Percentiles rank a stretch among this genome's conserved stretches.
phyloP scores from a whole-genome alignment of 441 rosid genomes.

The Populus hybrid region DNA sequence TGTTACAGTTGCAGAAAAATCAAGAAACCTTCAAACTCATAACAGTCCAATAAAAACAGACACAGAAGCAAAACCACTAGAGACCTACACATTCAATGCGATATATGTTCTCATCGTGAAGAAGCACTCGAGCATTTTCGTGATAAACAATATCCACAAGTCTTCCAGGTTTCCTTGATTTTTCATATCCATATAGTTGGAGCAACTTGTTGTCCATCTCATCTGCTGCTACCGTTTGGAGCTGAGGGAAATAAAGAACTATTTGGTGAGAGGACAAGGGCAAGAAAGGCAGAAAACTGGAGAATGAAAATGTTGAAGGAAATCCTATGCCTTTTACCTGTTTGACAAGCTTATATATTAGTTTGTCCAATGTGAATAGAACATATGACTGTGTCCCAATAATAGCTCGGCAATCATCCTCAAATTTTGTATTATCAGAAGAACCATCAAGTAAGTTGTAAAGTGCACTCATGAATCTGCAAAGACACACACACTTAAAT shows the following conservation, averaged over 20 bases:
- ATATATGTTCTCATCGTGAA: conserved; percentile 86
- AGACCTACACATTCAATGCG: conserved; percentile 90
- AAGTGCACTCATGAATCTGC: conserved; percentile 91
- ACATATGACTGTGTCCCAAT: conserved; percentile 96
- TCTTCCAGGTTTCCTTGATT: conserved; percentile 72
- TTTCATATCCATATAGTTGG: conserved; percentile 80
- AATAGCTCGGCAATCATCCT: conserved; percentile 95
- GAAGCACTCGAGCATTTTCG: conserved; percentile 83
- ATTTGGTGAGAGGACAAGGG: conserved; percentile 1
- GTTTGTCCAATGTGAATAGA: conserved; percentile 92
- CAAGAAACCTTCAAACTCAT: neutral
- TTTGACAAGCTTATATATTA: conserved; percentile 88
- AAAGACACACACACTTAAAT: conserved; percentile 5
- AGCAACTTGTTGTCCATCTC: conserved; percentile 91
- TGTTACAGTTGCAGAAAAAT: conserved; percentile 3
- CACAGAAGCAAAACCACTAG: neutral
- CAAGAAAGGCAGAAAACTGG: neutral
- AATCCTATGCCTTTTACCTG: conserved; percentile 50
- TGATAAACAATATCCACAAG: conserved; percentile 69
- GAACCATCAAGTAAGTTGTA: conserved; percentile 95
- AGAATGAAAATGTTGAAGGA: neutral
- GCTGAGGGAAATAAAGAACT: conserved; percentile 46
- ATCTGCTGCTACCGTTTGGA: conserved; percentile 78
- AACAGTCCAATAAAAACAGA: neutral
- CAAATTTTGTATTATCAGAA: conserved; percentile 91